Conservation (phyloP, 106 monocot genomes). For the Narthecium ossifragum region DNA sequence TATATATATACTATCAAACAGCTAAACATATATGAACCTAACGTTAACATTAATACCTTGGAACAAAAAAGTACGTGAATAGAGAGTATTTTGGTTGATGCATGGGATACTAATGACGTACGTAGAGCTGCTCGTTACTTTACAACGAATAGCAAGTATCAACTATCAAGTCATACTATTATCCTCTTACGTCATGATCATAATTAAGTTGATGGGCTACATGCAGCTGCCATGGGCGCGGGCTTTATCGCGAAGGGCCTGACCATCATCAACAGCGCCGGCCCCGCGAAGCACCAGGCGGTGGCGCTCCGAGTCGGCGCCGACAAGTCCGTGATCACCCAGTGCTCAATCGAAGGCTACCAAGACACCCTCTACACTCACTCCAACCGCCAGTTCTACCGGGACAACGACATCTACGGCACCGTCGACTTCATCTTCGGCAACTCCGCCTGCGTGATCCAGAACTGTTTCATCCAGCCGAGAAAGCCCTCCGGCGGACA, state of each 20-base stretch:
- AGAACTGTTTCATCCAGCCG: constrained; percentile 41
- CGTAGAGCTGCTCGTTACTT: too few species aligned
- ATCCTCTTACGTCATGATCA: too few species aligned
- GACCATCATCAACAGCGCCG: constrained; percentile 71
- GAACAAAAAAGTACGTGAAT: too few species aligned
- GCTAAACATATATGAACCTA: too few species aligned
- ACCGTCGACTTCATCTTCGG: constrained; percentile 93
- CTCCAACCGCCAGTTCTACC: constrained; percentile 75
- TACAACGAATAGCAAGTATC: too few species aligned
- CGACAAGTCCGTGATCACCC: constrained; percentile 50
- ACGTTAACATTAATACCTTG: too few species aligned
- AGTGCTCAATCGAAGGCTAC: constrained; percentile 78
- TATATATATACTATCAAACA: too few species aligned
- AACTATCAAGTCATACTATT: too few species aligned
- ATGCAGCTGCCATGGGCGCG: constrained; percentile 55
- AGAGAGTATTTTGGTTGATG: too few species aligned
- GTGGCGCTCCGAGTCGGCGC: constrained; percentile 74
- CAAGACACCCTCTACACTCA: constrained; percentile 83
- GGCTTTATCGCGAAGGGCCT: constrained; percentile 73
- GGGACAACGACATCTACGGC: constrained; percentile 63
- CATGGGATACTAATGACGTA: too few species aligned
- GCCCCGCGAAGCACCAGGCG: constrained; percentile 57
- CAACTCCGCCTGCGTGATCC: constrained; percentile 69
- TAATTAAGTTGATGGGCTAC: too few species aligned
- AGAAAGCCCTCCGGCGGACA: constrained; percentile 34